phyloP scores from a whole-genome alignment of 129 eudicot genomes.

The Flaveria bidentis region DNA sequence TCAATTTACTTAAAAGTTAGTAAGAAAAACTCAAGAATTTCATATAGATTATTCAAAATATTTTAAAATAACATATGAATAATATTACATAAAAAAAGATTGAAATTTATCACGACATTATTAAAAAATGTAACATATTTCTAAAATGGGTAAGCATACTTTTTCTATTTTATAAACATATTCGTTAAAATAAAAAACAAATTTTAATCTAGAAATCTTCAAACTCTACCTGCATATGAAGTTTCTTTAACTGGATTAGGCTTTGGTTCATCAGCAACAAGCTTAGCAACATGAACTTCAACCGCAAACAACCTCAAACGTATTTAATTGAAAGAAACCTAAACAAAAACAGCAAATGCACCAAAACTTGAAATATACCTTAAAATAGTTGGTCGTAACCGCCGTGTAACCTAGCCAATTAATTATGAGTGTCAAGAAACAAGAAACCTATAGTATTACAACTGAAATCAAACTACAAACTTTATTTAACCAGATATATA shows the following conservation, averaged over 20 bases:
- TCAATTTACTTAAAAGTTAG: background rate
- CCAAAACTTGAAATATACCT: constrained; percentile 37
- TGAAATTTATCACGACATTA: background rate
- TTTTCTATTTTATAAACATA: constrained; percentile 4
- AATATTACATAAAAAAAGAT: background rate
- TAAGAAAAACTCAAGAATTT: background rate
- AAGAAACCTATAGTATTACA: no score
- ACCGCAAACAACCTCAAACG: constrained; percentile 43
- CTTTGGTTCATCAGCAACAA: constrained; percentile 44
- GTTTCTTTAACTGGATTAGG: constrained; percentile 31
- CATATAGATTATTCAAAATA: background rate
- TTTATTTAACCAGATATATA: no score
- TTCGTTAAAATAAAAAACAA: background rate
- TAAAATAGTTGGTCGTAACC: constrained; percentile 89
- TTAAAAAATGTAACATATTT: background rate
- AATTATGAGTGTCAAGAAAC: constrained; percentile 36
- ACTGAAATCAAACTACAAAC: no score
- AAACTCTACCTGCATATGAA: constrained; percentile 50
- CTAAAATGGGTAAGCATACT: constrained; percentile 2
- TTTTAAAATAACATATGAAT: no score
- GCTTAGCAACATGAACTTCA: constrained; percentile 52
- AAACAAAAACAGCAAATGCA: background rate
- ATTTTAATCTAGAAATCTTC: constrained; percentile 13
- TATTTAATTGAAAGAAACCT: background rate
- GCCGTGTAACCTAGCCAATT: constrained; percentile 67